Conservation (phyloP, 495 filamentous ascomycete species). For the Lindgomyces ingoldianus region DNA sequence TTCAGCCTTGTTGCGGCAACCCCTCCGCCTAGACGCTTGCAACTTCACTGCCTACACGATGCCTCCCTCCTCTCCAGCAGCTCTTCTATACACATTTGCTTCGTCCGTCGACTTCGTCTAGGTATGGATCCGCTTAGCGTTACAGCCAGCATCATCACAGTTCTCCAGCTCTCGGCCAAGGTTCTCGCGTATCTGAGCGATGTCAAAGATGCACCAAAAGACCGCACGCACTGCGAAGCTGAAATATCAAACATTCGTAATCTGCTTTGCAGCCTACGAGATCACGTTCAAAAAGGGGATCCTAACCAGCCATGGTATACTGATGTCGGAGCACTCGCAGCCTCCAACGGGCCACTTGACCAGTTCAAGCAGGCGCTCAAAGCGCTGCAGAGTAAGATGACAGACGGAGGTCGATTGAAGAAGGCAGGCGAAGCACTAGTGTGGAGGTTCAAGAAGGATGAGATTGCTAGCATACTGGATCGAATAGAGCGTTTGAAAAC, state of each 20-base stretch:
- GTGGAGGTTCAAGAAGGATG: constrained; percentile 38
- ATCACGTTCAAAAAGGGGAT: constrained; percentile 5
- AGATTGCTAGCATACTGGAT: background rate
- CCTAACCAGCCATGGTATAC: constrained; percentile 21
- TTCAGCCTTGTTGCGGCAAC: background rate
- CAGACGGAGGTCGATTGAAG: constrained; percentile 12
- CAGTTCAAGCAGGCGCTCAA: constrained; percentile 36
- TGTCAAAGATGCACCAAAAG: constrained; percentile 41
- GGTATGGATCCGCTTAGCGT: constrained; percentile 35
- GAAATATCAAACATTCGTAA: constrained; percentile 33
- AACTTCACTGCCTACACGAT: constrained; percentile 17
- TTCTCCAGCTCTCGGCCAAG: constrained; percentile 36
- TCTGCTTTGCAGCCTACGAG: constrained; percentile 35
- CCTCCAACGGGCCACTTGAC: constrained; percentile 35
- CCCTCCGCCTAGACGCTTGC: no score
- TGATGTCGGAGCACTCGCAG: constrained; percentile 30
- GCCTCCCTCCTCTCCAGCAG: constrained; percentile 7
- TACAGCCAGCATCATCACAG: constrained; percentile 33
- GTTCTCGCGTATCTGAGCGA: constrained; percentile 39
- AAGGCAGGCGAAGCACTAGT: constrained; percentile 24
- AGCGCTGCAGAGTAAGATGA: constrained; percentile 27
- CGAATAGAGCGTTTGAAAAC: background rate
- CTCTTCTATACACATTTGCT: constrained; percentile 18
- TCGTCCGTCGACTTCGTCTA: background rate
- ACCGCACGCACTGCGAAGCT: constrained; percentile 22